Base-by-base conservation (phyloP, 495 filamentous ascomycete genomes). In the Penicillium nucicola region DNA sequence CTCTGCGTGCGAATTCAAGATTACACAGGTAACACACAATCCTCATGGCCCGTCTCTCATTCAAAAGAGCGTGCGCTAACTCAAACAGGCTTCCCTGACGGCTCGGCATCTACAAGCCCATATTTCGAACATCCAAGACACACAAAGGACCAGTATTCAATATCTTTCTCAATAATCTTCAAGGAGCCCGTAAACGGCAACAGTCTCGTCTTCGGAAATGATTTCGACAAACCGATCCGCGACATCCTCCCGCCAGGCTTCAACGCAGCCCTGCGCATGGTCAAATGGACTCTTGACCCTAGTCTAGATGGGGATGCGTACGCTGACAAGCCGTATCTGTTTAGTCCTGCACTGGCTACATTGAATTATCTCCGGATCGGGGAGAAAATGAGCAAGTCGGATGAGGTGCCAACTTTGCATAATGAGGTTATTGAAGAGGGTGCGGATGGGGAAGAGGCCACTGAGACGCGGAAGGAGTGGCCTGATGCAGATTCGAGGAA, bases 171-270 rank as follows among this genome's bases (percentile, higher is more conserved):
- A 14, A 87, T 97, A 62, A 77, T 78, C 5, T 89, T 85, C 39
- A 85, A 87, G 56, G 63, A 71, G 33, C 71, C 71, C 42, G 84
- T 96, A 22, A 75, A 77, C 6, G 90, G 83, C 35, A 68, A 82
- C 18, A 86, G 90, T 45, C 78, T 97, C 1, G 77, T 96, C 30
- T 96, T 91, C 50, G 92, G 92, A 14, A 97, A 97, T 65, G 88
- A 96, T 69, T 96, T 97, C 52, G 89, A 93, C 56, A 80, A 84
- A 20, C 88, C 92, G 0, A 89, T 98, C 49, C 82, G 89, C 33
- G 84, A 93, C 56, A 77, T 84, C n/a, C 74, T 98, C 1, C 93
- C 93, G 0, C 87, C 86, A 0, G 92, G 90, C 5, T 95, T 96
- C 64, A 78, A 77, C 42, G 81, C 86, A 0, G 89, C 89, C 0